These are phyloP conservation scores for Aspergillus hiratsukae DNA, from an alignment of 2,329 filamentous ascomycete genomes.

Conservation along the genomic window DNA sequence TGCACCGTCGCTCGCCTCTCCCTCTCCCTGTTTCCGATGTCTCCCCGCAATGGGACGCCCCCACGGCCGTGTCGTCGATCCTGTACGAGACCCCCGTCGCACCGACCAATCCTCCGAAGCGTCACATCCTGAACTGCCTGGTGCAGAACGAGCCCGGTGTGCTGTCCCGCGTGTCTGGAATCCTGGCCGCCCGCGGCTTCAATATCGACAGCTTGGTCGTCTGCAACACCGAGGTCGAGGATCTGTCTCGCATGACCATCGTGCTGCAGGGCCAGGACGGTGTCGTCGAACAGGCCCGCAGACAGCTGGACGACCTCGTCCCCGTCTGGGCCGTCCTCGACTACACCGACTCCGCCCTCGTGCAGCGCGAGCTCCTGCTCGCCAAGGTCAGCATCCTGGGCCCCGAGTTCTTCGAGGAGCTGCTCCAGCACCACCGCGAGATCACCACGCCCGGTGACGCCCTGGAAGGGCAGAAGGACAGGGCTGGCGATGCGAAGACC, in stretches of 20 bases:
- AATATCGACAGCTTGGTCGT: slow-evolving; percentile 99
- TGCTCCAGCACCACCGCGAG: slow-evolving; percentile 91
- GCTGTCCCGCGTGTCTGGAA: slow-evolving; percentile 90
- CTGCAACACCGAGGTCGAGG: slow-evolving; percentile 94
- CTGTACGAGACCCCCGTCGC: slow-evolving; percentile 95
- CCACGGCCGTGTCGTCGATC: slow-evolving; percentile 94
- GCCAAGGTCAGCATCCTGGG: slow-evolving; percentile 96
- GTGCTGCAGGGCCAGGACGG: slow-evolving; percentile 94
- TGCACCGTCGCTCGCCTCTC: slow-evolving; percentile 83
- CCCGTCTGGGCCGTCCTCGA: slow-evolving; percentile 98
- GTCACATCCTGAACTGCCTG: slow-evolving; percentile 95
- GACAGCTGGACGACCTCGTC: slow-evolving; percentile 93
- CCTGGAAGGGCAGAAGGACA: slow-evolving; percentile 28
- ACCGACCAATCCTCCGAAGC: slow-evolving; percentile 77
- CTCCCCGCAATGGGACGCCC: slow-evolving; percentile 77
- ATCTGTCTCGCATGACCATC: slow-evolving; percentile 97
- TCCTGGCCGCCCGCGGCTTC: slow-evolving; percentile 92
- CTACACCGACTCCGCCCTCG: slow-evolving; percentile 86
- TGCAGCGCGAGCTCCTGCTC: slow-evolving; percentile 90
- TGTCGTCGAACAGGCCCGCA: slow-evolving; percentile 91
- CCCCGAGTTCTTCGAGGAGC: slow-evolving; percentile 96
- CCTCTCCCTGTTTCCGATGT: slow-evolving; percentile 72
- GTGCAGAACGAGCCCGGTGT: slow-evolving; percentile 99
- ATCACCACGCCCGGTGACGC: slow-evolving; percentile 58
- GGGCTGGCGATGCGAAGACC: slow-evolving; percentile 9